phyloP scores from a whole-genome alignment of 2,329 filamentous ascomycete genomes.

The Trichoderma sp. region DNA sequence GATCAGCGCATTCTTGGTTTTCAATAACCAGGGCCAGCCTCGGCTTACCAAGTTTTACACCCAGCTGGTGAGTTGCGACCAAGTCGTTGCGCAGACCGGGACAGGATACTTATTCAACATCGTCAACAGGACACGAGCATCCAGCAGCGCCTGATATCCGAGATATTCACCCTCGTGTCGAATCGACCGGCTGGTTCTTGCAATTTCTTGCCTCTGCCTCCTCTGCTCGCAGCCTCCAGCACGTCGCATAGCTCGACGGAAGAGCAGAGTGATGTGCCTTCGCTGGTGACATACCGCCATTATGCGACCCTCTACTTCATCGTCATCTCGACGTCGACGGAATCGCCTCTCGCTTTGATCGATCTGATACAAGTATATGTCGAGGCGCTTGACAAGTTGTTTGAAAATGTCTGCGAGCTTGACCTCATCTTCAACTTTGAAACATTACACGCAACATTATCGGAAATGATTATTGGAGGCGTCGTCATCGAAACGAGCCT shows the following conservation, averaged over 20 bases:
- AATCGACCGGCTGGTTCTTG: conserved; percentile 89
- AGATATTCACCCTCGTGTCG: conserved; percentile 94
- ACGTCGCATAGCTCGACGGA: conserved; percentile 63
- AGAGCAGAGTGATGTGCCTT: conserved; percentile 82
- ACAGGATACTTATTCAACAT: neutral
- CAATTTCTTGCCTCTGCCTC: conserved; percentile 86
- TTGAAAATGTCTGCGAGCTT: conserved; percentile 97
- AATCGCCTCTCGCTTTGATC: conserved; percentile 90
- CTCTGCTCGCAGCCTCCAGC: conserved; percentile 60
- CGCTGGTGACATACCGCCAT: conserved; percentile 94
- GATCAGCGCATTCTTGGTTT: conserved; percentile 98
- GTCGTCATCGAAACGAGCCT: conserved; percentile 91
- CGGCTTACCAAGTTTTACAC: conserved; percentile 98
- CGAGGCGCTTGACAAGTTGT: conserved; percentile 88
- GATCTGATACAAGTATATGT: conserved; percentile 98
- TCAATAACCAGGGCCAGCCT: conserved; percentile 97
- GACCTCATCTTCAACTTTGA: conserved; percentile 99
- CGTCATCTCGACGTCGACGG: conserved; percentile 92
- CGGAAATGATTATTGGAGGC: conserved; percentile 93
- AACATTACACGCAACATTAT: conserved; percentile 84
- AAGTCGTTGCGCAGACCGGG: neutral
- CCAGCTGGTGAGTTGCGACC: conserved; percentile 65
- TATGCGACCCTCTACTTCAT: conserved; percentile 99
- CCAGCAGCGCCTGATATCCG: conserved; percentile 91
- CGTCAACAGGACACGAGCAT: conserved; percentile 81